Conservation (phyloP, 1,284 basidiomycete genomes). For the Schizophyllum amplum region DNA sequence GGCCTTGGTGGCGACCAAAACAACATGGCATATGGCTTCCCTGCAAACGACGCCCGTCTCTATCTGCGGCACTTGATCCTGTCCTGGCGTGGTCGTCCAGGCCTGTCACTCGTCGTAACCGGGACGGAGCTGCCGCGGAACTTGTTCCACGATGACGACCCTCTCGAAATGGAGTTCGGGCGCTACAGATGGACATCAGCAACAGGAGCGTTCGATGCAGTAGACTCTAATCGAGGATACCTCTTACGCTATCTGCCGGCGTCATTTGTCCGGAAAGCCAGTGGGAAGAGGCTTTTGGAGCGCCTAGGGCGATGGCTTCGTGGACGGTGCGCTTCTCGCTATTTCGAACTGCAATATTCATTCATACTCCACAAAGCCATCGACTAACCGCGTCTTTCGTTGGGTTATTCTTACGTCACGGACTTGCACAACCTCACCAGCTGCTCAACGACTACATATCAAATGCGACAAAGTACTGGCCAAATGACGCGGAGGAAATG, state of each 20-base stretch:
- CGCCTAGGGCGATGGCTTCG: neutral
- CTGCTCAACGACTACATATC: neutral
- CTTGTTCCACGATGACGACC: neutral
- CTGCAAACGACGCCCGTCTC: too few relatives aligned
- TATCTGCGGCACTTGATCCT: neutral
- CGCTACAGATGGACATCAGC: neutral
- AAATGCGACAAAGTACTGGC: neutral
- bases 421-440: neutral
- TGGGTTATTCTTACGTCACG: neutral
- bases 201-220: neutral
- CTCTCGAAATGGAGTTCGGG: too few relatives aligned
- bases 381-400: neutral
- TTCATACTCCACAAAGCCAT: too few relatives aligned
- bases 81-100: neutral
- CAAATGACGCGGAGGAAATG: neutral
- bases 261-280: neutral
- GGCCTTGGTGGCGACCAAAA: too few relatives aligned
- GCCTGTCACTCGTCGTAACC: neutral
- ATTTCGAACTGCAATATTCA: too few relatives aligned
- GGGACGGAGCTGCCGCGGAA: neutral
- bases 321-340: neutral
- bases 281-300: neutral
- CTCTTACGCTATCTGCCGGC: neutral
- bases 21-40: too few relatives aligned
- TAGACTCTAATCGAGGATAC: neutral